A percentile compares a stretch with the other conserved stretches of the same genome.
Conservation (phyloP, 2,329 filamentous ascomycete species). For the Penicillium aurantiogriseum region DNA sequence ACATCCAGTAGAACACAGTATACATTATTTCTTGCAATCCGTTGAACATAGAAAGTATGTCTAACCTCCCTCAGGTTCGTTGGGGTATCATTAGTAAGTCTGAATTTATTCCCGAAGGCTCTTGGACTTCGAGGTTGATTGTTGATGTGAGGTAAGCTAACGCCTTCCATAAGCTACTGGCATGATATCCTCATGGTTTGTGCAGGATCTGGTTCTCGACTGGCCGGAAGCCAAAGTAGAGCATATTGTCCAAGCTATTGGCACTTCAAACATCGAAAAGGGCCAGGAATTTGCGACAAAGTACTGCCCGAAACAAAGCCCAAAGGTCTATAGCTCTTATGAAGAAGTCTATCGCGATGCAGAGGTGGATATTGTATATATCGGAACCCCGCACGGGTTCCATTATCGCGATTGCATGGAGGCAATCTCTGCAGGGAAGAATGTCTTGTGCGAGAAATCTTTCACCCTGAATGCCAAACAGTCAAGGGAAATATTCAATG, state of each 20-base stretch:
- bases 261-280: background rate
- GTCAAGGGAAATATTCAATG: constrained; percentile 46
- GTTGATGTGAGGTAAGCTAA: background rate
- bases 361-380: constrained; percentile 46
- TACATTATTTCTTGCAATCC: background rate
- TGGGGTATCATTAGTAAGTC: background rate
- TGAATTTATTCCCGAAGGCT: background rate
- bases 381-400: constrained; percentile 41
- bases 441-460: constrained; percentile 33
- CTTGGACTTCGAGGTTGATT: background rate
- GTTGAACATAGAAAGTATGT: background rate
- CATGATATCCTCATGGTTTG: background rate
- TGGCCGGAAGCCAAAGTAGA: background rate
- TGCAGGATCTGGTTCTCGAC: background rate
- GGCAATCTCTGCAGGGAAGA: constrained; percentile 29
- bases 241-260: constrained; percentile 1
- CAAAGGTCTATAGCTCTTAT: constrained; percentile 7
- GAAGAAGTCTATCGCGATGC: constrained; percentile 15
- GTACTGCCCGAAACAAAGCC: background rate
- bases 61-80: background rate
- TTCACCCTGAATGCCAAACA: constrained; percentile 35
- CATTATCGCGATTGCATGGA: constrained; percentile 49
- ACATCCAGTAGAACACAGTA: background rate
- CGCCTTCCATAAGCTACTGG: background rate
- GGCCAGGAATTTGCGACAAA: background rate